A percentile compares a stretch with the other conserved stretches of the same genome.
phyloP scores from a whole-genome alignment of 371 early-diverging fungal genomes.

The Chytridium lagenaria region DNA sequence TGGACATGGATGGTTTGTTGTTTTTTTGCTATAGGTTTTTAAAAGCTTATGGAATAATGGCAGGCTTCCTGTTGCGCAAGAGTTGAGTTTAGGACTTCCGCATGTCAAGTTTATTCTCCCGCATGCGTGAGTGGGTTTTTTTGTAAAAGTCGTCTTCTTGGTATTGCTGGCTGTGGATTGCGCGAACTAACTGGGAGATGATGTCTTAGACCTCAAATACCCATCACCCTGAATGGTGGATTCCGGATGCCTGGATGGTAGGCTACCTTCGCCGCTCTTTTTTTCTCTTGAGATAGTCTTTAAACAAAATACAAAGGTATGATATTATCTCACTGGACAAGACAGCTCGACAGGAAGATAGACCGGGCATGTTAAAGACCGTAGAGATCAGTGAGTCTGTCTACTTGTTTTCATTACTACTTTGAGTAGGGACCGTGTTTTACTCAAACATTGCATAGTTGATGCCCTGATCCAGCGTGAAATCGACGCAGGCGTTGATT shows the following conservation, averaged over 20 bases:
- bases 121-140: slow-evolving; percentile 65
- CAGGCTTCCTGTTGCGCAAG: slow-evolving; percentile 66
- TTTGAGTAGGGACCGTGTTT: not conserved
- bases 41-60: no score
- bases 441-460: slow-evolving; percentile 54
- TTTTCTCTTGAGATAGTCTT: slow-evolving; percentile 12
- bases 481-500: slow-evolving; percentile 78
- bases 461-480: slow-evolving; percentile 77
- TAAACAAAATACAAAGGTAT: slow-evolving; percentile 71
- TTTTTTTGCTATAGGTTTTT: no score
- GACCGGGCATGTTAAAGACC: slow-evolving; percentile 75
- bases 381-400: slow-evolving; percentile 57
- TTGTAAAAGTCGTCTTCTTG: not conserved
- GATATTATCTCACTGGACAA: slow-evolving; percentile 72
- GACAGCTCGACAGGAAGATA: slow-evolving; percentile 67
- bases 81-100: slow-evolving; percentile 67
- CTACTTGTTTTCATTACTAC: no score
- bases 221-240: slow-evolving; percentile 86
- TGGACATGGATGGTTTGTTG: slow-evolving; percentile 56
- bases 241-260: slow-evolving; percentile 83
- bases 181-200: no score
- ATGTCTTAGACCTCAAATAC: slow-evolving; percentile 74
- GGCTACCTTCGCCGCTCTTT: not conserved
- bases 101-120: slow-evolving; percentile 87
- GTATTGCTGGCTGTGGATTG: not conserved